These are phyloP conservation scores for Hordeum marinum DNA, from an alignment of 176 grass and related monocot genomes.

Conservation along the genomic window DNA sequence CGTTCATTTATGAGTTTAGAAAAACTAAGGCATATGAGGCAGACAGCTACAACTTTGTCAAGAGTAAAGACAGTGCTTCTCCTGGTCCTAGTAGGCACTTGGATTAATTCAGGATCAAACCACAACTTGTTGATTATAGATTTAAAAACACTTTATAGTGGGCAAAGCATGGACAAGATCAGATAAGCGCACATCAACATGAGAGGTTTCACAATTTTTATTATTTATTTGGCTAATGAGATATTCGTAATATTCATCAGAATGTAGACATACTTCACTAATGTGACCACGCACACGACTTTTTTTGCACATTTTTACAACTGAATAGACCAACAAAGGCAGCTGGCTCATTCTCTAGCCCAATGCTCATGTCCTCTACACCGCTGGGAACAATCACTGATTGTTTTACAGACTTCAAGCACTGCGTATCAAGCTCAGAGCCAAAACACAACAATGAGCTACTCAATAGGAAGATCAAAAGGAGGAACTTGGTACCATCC, in stretches of 20 bases:
- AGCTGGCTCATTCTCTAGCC: slow-evolving; percentile 61
- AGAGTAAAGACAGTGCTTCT: not conserved
- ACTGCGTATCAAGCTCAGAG: slow-evolving; percentile 23
- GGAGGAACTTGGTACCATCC: not conserved
- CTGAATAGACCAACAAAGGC: slow-evolving; percentile 73
- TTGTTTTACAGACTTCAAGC: slow-evolving; percentile 12
- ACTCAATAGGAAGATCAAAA: not conserved
- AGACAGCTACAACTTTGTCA: not conserved
- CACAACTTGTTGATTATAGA: too few species aligned
- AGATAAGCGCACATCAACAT: not conserved
- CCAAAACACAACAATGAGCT: slow-evolving; percentile 5
- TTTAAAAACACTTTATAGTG: not conserved
- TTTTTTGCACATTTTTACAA: slow-evolving; percentile 78
- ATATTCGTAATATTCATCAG: not conserved
- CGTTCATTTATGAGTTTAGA: not conserved
- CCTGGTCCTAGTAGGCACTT: not conserved
- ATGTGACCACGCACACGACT: slow-evolving; percentile 33
- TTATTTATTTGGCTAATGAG: not conserved
- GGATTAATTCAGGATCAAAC: not conserved
- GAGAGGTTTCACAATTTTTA: not conserved
- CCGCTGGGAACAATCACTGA: slow-evolving; percentile 22
- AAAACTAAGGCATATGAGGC: not conserved
- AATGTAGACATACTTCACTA: slow-evolving; percentile 21
- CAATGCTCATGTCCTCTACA: slow-evolving; percentile 60
- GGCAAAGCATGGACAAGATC: too few species aligned